Conservation (phyloP, 169 alveolate species). For the Eimeria praecox region DNA sequence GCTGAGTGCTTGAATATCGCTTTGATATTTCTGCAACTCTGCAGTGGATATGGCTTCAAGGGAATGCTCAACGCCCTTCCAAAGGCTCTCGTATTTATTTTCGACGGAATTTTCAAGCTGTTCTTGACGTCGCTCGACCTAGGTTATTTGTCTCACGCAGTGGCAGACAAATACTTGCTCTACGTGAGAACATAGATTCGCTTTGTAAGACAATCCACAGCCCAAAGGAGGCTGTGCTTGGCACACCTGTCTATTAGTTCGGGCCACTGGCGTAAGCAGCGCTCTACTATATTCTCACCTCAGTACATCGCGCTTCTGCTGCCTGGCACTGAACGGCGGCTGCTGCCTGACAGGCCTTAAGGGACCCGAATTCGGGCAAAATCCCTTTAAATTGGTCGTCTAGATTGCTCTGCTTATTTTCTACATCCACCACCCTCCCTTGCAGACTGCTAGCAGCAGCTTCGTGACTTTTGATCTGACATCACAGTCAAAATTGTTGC, state of each 20-base stretch:
- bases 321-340: slow-evolving; percentile 8
- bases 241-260: no score
- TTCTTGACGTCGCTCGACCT: slow-evolving; percentile 55
- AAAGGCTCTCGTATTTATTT: slow-evolving; percentile 49
- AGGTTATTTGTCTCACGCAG: background rate
- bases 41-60: slow-evolving; percentile 37
- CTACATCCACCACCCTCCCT: slow-evolving; percentile 20
- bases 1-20: slow-evolving; percentile 24
- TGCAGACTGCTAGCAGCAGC: slow-evolving; percentile 23
- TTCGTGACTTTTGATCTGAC: slow-evolving; percentile 35
- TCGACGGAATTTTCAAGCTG: slow-evolving; percentile 45
- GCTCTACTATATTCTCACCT: background rate
- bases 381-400: slow-evolving; percentile 33
- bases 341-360: slow-evolving; percentile 20
- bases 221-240: background rate
- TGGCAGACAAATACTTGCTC: background rate
- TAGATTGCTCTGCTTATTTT: slow-evolving; percentile 29
- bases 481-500: background rate
- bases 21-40: slow-evolving; percentile 45
- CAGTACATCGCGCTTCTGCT: slow-evolving; percentile 43
- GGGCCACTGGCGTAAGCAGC: background rate
- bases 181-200: background rate
- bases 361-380: slow-evolving; percentile 17
- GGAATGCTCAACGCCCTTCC: slow-evolving; percentile 31
- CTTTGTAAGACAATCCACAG: background rate